Base-by-base conservation (phyloP, 805 yeast species). In the Isabelozyma rhagii region DNA sequence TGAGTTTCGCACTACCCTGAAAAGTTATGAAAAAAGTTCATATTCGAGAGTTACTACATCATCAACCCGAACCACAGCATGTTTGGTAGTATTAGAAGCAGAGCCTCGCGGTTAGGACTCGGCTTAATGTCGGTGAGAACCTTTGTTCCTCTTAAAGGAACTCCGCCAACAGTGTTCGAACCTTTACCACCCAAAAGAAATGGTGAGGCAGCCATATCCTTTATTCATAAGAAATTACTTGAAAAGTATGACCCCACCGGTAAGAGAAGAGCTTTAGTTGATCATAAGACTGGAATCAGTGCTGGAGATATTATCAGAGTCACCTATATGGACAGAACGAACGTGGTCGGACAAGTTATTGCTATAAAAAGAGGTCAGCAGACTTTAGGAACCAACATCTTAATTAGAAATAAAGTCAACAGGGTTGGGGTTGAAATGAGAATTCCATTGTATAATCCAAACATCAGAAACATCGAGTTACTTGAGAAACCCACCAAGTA, bases 341-440 rank as follows among this genome's bases (percentile, higher is more conserved):
- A 81, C 25, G 85, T 89, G 54, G 76, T 83, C 18, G 99, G 98
- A 5, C 85, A 85, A 65, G 81, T 91, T 1, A 71, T 93, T 48
- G 91, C 88, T 47, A 77, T 91, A 49, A 87, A 86, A 62, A 80
- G 92, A 62, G 68, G 69, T 31, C 66, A 60, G 29, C 78, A 82
- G 53, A 84, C 83, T 39, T 70, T 87, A 42, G 90, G 88, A 43
- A 80, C 96, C 14, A 85, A 87, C 52, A 69, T 93, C n/a, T 71
- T 89, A 49, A 67, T 93, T 55, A 84, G 99, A 75, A 89, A 91
- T 64, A 89, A 87, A 63, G 75, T 89, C 57, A 78, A 85, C 53
- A 87, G 87, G 58, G 71, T 89, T n/a, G 96, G 96, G 49, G 93
- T 89, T 45, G 98, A 93, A 62, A 72, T 85, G 54, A 77, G 93